Percentiles rank a stretch among this genome's conserved stretches.
Conservation (phyloP, 116 monocot genomes). For the Dioscorea cayenensis region DNA sequence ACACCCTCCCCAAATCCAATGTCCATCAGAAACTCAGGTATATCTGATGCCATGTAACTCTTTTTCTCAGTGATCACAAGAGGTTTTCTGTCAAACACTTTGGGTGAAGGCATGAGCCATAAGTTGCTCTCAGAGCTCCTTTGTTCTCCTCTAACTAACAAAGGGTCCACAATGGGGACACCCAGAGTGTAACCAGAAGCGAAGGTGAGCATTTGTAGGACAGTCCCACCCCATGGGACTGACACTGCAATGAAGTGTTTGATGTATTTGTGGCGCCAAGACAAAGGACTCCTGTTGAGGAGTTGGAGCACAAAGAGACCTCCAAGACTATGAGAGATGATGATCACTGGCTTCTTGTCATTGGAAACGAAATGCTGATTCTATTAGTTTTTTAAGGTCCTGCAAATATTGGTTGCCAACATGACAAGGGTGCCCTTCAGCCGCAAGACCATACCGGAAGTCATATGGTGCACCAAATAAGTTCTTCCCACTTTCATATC, state of each 20-base stretch:
- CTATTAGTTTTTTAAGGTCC: conserved; percentile 62
- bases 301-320: conserved; percentile 68
- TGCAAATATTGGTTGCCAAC: conserved; percentile 61
- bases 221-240: conserved; percentile 79
- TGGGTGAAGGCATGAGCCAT: conserved; percentile 73
- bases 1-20: conserved; percentile 71
- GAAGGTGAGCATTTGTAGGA: conserved; percentile 71
- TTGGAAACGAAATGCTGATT: conserved; percentile 44
- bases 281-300: conserved; percentile 37
- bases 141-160: conserved; percentile 61
- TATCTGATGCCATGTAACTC: conserved; percentile 53
- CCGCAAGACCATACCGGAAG: conserved; percentile 85
- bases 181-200: conserved; percentile 84
- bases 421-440: conserved; percentile 41
- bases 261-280: conserved; percentile 57
- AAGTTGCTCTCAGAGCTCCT: conserved; percentile 89
- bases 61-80: conserved; percentile 29
- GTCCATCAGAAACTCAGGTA: conserved; percentile 54
- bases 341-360: conserved; percentile 52
- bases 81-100: conserved; percentile 27
- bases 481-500: conserved; percentile 50
- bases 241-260: conserved; percentile 65
- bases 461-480: conserved; percentile 94
- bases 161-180: conserved; percentile 60
- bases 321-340: conserved; percentile 82